These are phyloP conservation scores for Chamaecyparis obtusa DNA, from an alignment of 75 land plant genomes.

Conservation along the genomic window DNA sequence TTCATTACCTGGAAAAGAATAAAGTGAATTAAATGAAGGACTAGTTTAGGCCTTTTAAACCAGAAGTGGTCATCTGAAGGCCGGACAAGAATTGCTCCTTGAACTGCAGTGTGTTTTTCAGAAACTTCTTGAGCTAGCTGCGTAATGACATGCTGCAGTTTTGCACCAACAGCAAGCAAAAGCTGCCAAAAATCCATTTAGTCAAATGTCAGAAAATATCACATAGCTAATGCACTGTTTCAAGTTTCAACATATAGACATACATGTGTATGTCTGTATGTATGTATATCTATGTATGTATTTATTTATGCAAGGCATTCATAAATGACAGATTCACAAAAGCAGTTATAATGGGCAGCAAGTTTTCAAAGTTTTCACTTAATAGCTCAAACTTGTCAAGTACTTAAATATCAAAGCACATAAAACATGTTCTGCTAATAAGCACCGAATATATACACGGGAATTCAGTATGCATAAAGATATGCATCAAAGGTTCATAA, in stretches of 20 bases:
- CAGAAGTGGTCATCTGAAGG: constrained; percentile 88
- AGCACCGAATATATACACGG: neutral
- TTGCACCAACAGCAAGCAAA: constrained; percentile 77
- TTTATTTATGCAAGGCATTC: too few species aligned
- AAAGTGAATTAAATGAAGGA: constrained; percentile 77
- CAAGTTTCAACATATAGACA: too few species aligned
- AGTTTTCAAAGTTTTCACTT: neutral
- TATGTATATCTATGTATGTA: too few species aligned
- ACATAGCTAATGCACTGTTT: neutral
- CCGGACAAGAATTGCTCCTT: constrained; percentile 52
- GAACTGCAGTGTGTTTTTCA: constrained; percentile 59
- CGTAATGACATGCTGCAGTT: constrained; percentile 76
- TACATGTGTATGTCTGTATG: too few species aligned
- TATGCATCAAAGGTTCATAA: neutral
- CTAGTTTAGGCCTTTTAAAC: constrained; percentile 59
- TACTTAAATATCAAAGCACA: neutral
- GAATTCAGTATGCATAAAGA: neutral
- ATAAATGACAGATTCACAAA: neutral
- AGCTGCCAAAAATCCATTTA: constrained; percentile 44
- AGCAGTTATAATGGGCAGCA: neutral
- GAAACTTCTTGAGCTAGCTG: constrained; percentile 77
- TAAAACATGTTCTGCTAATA: neutral
- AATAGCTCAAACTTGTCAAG: neutral
- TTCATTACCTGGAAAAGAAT: constrained; percentile 63
- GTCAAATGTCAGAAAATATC: neutral